phyloP scores from a whole-genome alignment of 805 yeast genomes.

The Barnettozyma californica region DNA sequence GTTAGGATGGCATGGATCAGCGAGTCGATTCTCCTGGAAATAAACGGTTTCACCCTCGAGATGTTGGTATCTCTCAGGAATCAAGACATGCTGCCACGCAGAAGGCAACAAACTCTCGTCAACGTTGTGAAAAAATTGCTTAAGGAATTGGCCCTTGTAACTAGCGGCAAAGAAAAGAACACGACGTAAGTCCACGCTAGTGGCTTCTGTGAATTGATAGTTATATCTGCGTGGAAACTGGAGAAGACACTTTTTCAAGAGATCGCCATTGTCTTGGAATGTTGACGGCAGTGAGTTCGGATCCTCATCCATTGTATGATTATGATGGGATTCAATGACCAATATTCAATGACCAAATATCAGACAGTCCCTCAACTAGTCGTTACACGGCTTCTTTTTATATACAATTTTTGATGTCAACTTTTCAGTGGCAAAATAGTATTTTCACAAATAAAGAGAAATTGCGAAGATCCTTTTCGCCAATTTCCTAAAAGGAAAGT shows the following conservation, averaged over 20 bases:
- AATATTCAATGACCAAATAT: neutral
- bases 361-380: no score
- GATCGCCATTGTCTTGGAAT: constrained; percentile 18
- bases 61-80: constrained; percentile 22
- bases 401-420: neutral
- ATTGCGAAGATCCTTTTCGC: neutral
- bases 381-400: no score
- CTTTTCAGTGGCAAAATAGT: neutral
- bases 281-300: constrained; percentile 10
- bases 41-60: constrained; percentile 19
- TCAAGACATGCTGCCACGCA: constrained; percentile 20
- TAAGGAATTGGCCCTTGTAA: constrained; percentile 34
- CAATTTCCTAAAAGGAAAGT: neutral
- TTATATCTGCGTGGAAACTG: constrained; percentile 33
- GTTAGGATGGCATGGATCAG: constrained; percentile 43
- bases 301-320: neutral
- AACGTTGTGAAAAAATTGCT: constrained; percentile 33
- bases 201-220: constrained; percentile 28
- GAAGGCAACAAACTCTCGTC: constrained; percentile 18
- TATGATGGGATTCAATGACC: neutral
- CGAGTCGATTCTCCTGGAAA: constrained; percentile 11
- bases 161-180: constrained; percentile 41
- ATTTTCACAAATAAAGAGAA: neutral
- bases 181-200: constrained; percentile 33
- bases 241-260: constrained; percentile 30